Base-by-base conservation (phyloP, 2,329 filamentous ascomycete genomes). In the Botrytis deweyae region DNA sequence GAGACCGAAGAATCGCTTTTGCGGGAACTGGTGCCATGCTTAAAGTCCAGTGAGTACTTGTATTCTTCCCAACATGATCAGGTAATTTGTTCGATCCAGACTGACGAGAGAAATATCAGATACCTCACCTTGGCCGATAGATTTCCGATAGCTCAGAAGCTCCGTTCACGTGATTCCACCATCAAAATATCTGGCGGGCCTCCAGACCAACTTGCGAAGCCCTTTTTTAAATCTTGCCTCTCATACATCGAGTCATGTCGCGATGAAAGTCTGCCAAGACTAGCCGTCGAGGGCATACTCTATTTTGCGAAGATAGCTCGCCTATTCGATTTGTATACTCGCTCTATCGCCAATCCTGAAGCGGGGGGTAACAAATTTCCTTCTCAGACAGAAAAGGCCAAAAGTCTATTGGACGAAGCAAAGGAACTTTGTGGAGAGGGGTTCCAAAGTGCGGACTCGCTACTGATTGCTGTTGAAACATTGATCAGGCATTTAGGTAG, bases 261-360 rank as follows among this genome's bases (percentile, higher is more conserved):
- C 0, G 38, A 58, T 0, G 79, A 81, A n/a, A 82, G 78, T 20
- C 77, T 84, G 0, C 82, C 83, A 0, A 84, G 82, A 44, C 77
- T 84, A 5, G 79, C 79, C 1, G 82, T 84, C 22, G 82, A 83
- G 76, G 78, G 80, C 4, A 76, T 76, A 2, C 73, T 84, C 6
- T 80, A 80, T 63, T 83, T 81, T 75, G 80, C 80, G 7, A 77
- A 77, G 0, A 78, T 83, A 20, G 77, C 79, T 7, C 77, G 77
- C 25, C 73, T 79, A 14, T 79, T 80, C n/a, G 72, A 77, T 22
- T 76, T 78, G 72, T 65, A 77, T 72, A 72, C 64, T 71, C 44
- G 38, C 22, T 40, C 68, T 74, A 65, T 5, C 3, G 25, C 1
- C 25, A 52, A 52, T 52, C 5, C 1, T n/a, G 25, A 52, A n/a